phyloP scores from a whole-genome alignment of 2,329 filamentous ascomycete species.

The Monilinia fructicola region DNA sequence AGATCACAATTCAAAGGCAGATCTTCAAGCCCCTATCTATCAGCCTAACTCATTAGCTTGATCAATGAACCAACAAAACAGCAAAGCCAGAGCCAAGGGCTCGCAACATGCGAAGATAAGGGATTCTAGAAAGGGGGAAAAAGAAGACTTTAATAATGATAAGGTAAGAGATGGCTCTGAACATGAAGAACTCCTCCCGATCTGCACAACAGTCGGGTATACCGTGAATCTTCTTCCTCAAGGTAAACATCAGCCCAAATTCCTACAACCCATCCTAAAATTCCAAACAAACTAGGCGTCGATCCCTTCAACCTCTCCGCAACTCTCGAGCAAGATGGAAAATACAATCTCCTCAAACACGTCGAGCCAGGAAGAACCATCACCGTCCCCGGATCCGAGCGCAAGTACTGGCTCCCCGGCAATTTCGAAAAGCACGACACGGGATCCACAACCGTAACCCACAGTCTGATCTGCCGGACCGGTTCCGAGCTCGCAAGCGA shows the following conservation, averaged over 20 bases:
- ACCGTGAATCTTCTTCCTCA: not conserved
- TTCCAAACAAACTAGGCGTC: not conserved
- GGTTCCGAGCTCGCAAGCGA: not conserved
- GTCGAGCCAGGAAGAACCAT: not conserved
- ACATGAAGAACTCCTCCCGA: not conserved
- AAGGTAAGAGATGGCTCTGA: not conserved
- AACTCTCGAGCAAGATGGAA: not conserved
- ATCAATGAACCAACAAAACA: no score
- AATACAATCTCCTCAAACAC: not conserved
- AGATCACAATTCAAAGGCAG: no score
- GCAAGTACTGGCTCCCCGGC: not conserved
- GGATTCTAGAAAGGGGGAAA: not conserved
- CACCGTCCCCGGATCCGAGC: not conserved
- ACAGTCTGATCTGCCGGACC: not conserved
- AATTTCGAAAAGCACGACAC: not conserved
- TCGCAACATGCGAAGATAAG: not conserved
- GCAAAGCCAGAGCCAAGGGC: not conserved
- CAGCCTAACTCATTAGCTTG: no score
- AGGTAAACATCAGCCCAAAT: not conserved
- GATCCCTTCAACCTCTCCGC: not conserved
- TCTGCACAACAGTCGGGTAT: not conserved
- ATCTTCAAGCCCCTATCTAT: no score
- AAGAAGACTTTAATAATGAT: no score
- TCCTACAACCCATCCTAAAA: no score
- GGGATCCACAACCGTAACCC: not conserved